A percentile compares a stretch with the other conserved stretches of the same genome.
Conservation (phyloP, 148 eudicot genomes). For the Dysphania ambrosioides region DNA sequence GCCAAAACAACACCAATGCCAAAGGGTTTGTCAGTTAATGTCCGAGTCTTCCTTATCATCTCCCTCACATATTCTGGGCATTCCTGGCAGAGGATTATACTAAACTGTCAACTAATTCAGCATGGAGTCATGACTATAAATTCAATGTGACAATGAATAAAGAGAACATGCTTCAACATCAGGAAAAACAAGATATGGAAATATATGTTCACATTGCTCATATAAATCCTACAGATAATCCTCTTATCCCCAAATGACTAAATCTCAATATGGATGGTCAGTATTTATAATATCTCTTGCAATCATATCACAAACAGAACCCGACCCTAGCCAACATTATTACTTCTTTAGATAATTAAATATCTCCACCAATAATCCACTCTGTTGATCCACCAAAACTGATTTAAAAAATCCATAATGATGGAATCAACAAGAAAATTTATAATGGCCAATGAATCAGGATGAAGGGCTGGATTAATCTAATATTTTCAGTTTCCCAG, state of each 20-base stretch:
- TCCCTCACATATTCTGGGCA: conserved; percentile 71
- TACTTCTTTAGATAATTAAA: not conserved
- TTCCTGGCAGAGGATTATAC: conserved; percentile 46
- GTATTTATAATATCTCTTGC: not conserved
- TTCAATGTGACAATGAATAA: not conserved
- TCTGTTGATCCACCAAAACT: not conserved
- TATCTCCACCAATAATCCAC: not conserved
- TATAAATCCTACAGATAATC: not conserved
- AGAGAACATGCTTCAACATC: not conserved
- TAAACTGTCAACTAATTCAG: not conserved
- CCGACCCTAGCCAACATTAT: not conserved
- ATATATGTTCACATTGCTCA: not conserved
- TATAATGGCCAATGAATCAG: not conserved
- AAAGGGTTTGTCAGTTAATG: conserved; percentile 77
- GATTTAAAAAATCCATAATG: not conserved
- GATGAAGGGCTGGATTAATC: not conserved
- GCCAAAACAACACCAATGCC: conserved; percentile 84
- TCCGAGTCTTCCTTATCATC: conserved; percentile 76
- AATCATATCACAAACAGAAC: not conserved
- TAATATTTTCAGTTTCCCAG: not conserved
- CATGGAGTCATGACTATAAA: not conserved
- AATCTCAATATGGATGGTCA: not conserved
- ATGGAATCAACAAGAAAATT: not conserved
- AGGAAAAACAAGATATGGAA: not conserved
- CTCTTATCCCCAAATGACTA: not conserved